Evolutionary conservation across 73 alveolate genomes (phyloP).

Genomic region (Uronychia setigera): DNA sequence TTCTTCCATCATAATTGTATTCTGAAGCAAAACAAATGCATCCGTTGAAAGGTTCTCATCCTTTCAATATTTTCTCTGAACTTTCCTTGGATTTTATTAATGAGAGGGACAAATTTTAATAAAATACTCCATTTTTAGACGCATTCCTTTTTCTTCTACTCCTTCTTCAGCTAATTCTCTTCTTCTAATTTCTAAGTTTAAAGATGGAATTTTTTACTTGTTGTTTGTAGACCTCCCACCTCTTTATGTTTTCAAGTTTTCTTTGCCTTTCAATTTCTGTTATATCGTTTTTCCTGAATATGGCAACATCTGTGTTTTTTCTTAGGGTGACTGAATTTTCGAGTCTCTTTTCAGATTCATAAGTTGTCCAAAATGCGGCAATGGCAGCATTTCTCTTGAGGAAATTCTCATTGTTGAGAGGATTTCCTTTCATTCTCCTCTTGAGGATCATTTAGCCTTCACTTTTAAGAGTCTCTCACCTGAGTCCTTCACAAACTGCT

Average conservation of each 20-base stretch:
- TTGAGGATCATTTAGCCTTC: no score
- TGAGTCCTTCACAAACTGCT: background rate
- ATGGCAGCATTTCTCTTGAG: slow-evolving; percentile 2
- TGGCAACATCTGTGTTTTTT: background rate
- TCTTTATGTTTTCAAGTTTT: background rate
- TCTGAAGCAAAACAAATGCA: no score
- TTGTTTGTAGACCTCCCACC: background rate
- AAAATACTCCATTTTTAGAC: background rate
- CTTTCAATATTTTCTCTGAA: background rate
- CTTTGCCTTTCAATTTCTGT: background rate
- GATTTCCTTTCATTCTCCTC: no score
- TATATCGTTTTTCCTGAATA: background rate
- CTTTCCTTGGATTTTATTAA: background rate
- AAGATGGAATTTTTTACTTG: background rate
- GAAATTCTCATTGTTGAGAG: background rate
- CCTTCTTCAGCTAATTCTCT: background rate
- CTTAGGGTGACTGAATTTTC: background rate
- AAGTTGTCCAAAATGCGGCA: background rate
- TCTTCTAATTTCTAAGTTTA: background rate
- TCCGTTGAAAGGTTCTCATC: no score
- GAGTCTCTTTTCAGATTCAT: background rate
- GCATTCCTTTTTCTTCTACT: background rate
- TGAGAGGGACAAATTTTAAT: background rate
- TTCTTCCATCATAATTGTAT: no score
- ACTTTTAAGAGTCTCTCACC: background rate